phyloP scores from a whole-genome alignment of 1,284 basidiomycete species.

The Cutaneotrichosporon sp. region DNA sequence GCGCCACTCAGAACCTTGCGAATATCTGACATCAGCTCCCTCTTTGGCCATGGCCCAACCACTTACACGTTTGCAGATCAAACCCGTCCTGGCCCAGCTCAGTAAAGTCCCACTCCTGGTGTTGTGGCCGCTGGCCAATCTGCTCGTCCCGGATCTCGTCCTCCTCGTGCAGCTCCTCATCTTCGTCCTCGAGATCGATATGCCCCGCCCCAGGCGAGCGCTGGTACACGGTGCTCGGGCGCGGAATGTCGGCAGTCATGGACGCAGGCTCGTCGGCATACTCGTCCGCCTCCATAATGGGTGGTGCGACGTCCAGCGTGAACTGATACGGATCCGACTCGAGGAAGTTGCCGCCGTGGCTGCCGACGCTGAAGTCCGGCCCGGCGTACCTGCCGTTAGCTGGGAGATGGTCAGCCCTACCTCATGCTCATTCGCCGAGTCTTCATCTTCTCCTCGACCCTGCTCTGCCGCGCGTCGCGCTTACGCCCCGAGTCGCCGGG shows the following conservation, averaged over 20 bases:
- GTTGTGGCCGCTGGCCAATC: slow-evolving; percentile 30
- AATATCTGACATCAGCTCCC: slow-evolving; percentile 5
- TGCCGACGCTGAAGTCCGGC: slow-evolving; percentile 30
- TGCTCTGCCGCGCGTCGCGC: slow-evolving; percentile 55
- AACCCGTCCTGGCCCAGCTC: slow-evolving; percentile 69
- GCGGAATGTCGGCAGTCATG: not conserved
- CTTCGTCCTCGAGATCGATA: not conserved
- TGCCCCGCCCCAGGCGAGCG: not conserved
- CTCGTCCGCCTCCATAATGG: slow-evolving; percentile 20
- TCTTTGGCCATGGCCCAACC: too few species aligned
- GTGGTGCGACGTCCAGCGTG: slow-evolving; percentile 20
- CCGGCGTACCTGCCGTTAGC: slow-evolving; percentile 31
- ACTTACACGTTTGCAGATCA: slow-evolving; percentile 74
- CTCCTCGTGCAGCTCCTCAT: slow-evolving; percentile 16
- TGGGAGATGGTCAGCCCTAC: slow-evolving; percentile 54
- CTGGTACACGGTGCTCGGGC: not conserved
- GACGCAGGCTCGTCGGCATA: slow-evolving; percentile 7
- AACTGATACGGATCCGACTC: slow-evolving; percentile 32
- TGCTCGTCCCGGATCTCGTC: slow-evolving; percentile 26
- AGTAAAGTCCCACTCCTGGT: slow-evolving; percentile 55
- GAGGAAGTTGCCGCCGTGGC: slow-evolving; percentile 20
- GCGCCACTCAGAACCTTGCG: slow-evolving; percentile 42
- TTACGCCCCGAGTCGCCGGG: slow-evolving; percentile 2
- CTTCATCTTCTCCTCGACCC: slow-evolving; percentile 87
- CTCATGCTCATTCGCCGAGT: slow-evolving; percentile 79